Conservation (phyloP, 768 basidiomycete species). For the Boletellus emodensis region DNA sequence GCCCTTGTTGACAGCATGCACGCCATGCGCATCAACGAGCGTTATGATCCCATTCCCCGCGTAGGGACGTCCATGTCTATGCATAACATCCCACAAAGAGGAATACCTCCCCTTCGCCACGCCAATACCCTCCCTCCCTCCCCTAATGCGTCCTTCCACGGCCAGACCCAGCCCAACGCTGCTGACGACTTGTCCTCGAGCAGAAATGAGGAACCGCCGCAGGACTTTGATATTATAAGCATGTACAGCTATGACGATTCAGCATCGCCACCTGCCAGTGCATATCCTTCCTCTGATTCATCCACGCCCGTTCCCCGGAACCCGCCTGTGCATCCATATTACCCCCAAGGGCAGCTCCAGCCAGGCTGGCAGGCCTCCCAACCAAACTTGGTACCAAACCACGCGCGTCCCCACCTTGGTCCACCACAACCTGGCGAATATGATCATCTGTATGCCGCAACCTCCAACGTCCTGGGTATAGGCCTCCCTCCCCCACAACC, state of each 20-base stretch:
- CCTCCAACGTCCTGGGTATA: slow-evolving; percentile 79
- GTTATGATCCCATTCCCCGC: slow-evolving; percentile 48
- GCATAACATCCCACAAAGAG: slow-evolving; percentile 30
- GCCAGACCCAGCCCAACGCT: neutral
- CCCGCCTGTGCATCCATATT: slow-evolving; percentile 18
- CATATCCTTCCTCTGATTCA: slow-evolving; percentile 24
- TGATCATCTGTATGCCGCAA: slow-evolving; percentile 66
- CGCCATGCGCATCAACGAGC: slow-evolving; percentile 49
- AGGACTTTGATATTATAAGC: slow-evolving; percentile 37
- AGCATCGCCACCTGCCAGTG: slow-evolving; percentile 28
- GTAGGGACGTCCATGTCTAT: slow-evolving; percentile 57
- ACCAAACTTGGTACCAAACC: slow-evolving; percentile 17
- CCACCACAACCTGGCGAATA: slow-evolving; percentile 40
- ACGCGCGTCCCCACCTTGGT: slow-evolving; percentile 15
- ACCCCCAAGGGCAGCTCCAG: slow-evolving; percentile 19
- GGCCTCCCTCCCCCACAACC: slow-evolving; percentile 45
- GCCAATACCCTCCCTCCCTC: slow-evolving; percentile 39
- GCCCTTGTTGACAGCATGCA: slow-evolving; percentile 49
- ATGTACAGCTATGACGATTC: slow-evolving; percentile 39
- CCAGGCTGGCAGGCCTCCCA: slow-evolving; percentile 29
- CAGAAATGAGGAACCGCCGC: slow-evolving; percentile 23
- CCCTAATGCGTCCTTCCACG: slow-evolving; percentile 19
- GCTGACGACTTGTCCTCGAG: slow-evolving; percentile 13
- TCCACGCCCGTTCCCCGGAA: slow-evolving; percentile 16
- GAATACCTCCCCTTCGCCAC: slow-evolving; percentile 37